A percentile compares a stretch with the other conserved stretches of the same genome.
Conservation (phyloP, 768 basidiomycete genomes). For the Leccinum pellstonianum region DNA sequence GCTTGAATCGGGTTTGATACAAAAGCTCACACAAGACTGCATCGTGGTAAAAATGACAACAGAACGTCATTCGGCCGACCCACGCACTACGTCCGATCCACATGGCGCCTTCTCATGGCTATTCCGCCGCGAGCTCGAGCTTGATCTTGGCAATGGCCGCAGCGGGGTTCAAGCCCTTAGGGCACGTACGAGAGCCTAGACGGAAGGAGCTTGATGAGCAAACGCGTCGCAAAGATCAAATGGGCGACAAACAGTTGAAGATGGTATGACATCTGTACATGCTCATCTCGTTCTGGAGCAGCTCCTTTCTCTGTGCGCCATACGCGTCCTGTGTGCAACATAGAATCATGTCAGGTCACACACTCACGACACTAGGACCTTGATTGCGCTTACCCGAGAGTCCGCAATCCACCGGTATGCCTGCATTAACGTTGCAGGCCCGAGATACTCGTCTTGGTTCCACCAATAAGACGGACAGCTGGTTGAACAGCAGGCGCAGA, state of each 20-base stretch:
- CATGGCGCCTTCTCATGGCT: slow-evolving; percentile 14
- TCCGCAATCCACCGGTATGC: slow-evolving; percentile 99
- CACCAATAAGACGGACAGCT: slow-evolving; percentile 99
- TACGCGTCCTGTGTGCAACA: slow-evolving; percentile 59
- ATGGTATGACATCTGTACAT: slow-evolving; percentile 98
- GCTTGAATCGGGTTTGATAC: neutral
- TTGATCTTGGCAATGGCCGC: slow-evolving; percentile 93
- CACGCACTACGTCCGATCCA: neutral
- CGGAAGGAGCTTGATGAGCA: neutral
- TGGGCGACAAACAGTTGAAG: slow-evolving; percentile 74
- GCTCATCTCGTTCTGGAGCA: slow-evolving; percentile 93
- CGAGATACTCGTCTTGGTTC: slow-evolving; percentile 99
- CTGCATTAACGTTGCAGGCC: slow-evolving; percentile 95
- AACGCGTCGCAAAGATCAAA: neutral
- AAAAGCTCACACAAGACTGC: neutral
- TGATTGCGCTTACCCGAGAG: slow-evolving; percentile 77
- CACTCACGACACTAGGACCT: neutral
- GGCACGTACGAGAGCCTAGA: slow-evolving; percentile 88
- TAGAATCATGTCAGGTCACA: neutral
- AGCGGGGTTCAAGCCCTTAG: slow-evolving; percentile 94
- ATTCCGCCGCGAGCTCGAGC: slow-evolving; percentile 80
- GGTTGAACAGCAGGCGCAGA: slow-evolving; percentile 97
- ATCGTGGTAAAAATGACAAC: slow-evolving; percentile 1
- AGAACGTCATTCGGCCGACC: neutral
- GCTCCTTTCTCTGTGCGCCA: slow-evolving; percentile 79